A percentile compares a stretch with the other conserved stretches of the same genome.
Conservation (phyloP, 2,329 filamentous ascomycete species). For the Phialocephala subalpina region DNA sequence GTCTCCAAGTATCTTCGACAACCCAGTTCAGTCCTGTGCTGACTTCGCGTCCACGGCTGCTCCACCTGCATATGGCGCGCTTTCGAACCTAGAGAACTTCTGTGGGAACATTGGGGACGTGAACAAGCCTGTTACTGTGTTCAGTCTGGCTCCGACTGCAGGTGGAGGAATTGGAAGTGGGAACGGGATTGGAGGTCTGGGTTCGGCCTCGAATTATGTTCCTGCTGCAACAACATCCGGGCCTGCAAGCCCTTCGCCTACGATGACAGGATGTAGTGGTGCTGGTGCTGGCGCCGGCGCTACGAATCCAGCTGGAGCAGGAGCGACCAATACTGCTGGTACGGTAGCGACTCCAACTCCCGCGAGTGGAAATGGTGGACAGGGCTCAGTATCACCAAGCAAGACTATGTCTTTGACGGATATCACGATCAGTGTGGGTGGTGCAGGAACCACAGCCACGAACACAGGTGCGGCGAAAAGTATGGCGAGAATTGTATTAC, state of each 20-base stretch:
- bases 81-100: constrained; percentile 34
- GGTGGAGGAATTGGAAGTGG: constrained; percentile 1
- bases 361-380: not conserved
- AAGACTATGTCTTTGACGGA: not conserved
- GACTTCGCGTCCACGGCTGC: constrained; percentile 31
- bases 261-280: constrained; percentile 5
- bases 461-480: constrained; percentile 4
- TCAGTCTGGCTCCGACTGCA: not conserved
- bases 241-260: not conserved
- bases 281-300: not conserved
- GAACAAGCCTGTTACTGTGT: constrained; percentile 2
- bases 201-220: constrained; percentile 3
- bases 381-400: not conserved
- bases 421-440: constrained; percentile 15
- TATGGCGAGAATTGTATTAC: constrained; percentile 1
- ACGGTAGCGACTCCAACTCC: not conserved
- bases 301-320: constrained; percentile 4
- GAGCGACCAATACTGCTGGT: not conserved
- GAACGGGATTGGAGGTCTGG: not conserved
- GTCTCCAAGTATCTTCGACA: constrained; percentile 36
- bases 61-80: constrained; percentile 24
- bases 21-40: constrained; percentile 35
- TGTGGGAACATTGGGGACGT: constrained; percentile 37
- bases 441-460: constrained; percentile 9
- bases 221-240: not conserved